These are phyloP conservation scores for Fusarium tjaetaba DNA, from an alignment of 2,329 filamentous ascomycete species.

Conservation along the genomic window DNA sequence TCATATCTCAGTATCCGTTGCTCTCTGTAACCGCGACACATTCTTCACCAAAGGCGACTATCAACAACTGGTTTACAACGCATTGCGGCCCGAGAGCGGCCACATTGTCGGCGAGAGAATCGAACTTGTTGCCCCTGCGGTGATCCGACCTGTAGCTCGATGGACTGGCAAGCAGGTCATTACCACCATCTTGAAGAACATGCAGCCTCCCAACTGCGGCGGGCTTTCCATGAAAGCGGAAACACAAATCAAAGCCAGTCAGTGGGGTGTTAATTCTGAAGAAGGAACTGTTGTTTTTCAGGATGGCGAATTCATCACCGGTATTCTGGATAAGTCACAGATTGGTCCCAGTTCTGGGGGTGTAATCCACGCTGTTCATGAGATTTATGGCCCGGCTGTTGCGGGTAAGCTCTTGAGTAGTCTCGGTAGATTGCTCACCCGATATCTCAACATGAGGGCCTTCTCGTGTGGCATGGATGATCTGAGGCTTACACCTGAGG, in stretches of 20 bases:
- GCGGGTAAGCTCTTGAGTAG: slow-evolving; percentile 91
- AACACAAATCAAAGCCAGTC: slow-evolving; percentile 78
- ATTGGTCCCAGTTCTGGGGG: slow-evolving; percentile 89
- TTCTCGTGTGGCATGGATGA: slow-evolving; percentile 99
- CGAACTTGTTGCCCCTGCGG: slow-evolving; percentile 80
- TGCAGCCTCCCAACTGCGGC: slow-evolving; percentile 79
- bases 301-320: slow-evolving; percentile 86
- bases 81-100: slow-evolving; percentile 87
- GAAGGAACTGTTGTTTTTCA: slow-evolving; percentile 85
- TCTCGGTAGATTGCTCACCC: slow-evolving; percentile 87
- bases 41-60: slow-evolving; percentile 91
- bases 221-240: slow-evolving; percentile 83
- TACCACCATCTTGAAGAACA: slow-evolving; percentile 91
- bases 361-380: slow-evolving; percentile 90
- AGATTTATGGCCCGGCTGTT: slow-evolving; percentile 87
- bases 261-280: slow-evolving; percentile 81
- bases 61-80: slow-evolving; percentile 92
- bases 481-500: slow-evolving; percentile 81
- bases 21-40: slow-evolving; percentile 88
- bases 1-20: slow-evolving; percentile 94
- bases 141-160: slow-evolving; percentile 80
- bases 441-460: slow-evolving; percentile 90
- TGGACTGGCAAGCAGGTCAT: slow-evolving; percentile 99
- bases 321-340: slow-evolving; percentile 95
- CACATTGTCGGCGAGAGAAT: slow-evolving; percentile 87